Conservation (phyloP, 164 flowering plant species). For the Cinnamomum chago region DNA sequence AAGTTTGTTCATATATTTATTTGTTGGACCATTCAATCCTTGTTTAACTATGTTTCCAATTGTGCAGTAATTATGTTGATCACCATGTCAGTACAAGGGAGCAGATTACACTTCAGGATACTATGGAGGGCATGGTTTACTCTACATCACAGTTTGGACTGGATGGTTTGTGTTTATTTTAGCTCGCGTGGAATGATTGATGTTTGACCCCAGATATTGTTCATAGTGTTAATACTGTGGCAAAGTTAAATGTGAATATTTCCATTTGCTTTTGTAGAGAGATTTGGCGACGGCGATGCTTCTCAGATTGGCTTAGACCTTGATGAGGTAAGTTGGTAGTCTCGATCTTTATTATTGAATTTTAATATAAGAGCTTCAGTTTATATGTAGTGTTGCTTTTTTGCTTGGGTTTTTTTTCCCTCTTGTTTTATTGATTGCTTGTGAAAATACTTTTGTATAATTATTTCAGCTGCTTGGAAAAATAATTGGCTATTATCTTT, state of each 20-base stretch:
- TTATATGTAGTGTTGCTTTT: no score
- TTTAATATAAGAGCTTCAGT: not conserved
- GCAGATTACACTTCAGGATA: slow-evolving; percentile 96
- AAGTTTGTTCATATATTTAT: not conserved
- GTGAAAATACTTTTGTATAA: no score
- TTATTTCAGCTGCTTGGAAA: no score
- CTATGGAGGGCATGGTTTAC: slow-evolving; percentile 79
- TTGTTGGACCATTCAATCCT: not conserved
- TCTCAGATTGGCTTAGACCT: slow-evolving; percentile 87
- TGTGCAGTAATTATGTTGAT: slow-evolving; percentile 88
- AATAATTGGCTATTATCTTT: no score
- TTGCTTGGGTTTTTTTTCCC: no score
- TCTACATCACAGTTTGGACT: slow-evolving; percentile 90
- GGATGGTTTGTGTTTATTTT: slow-evolving; percentile 64
- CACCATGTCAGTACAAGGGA: slow-evolving; percentile 94
- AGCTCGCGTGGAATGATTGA: not conserved
- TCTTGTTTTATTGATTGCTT: no score
- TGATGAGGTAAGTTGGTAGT: slow-evolving; percentile 64
- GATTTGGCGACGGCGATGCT: slow-evolving; percentile 95
- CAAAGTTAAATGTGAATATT: not conserved
- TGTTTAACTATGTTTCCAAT: slow-evolving; percentile 9
- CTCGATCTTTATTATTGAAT: not conserved
- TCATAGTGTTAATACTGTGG: not conserved
- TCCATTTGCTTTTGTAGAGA: slow-evolving; percentile 47
- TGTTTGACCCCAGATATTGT: not conserved